Conservation (phyloP, 1,284 basidiomycete genomes). For the Apiotrichum montevideense region DNA sequence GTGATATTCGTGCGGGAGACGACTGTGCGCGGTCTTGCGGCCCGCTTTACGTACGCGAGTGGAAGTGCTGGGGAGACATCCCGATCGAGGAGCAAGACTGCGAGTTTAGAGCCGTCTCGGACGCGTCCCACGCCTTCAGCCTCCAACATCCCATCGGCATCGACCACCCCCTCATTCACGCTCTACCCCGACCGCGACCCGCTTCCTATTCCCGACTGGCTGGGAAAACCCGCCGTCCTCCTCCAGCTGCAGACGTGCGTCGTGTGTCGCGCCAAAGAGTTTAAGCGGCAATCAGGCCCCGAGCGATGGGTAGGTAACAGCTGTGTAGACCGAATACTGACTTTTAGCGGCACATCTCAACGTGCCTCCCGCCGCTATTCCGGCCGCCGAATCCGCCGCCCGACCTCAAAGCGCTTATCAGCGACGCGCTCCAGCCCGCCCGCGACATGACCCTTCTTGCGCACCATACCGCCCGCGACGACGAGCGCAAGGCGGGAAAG, state of each 20-base stretch:
- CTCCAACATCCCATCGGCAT: not conserved
- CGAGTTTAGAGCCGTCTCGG: too few relatives aligned
- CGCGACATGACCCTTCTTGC: conserved; percentile 10
- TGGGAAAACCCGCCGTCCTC: conserved; percentile 27
- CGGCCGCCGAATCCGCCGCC: conserved; percentile 36
- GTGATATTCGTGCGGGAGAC: conserved; percentile 15
- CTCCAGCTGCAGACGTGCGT: conserved; percentile 23
- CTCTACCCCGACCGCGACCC: not conserved
- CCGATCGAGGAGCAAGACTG: too few relatives aligned
- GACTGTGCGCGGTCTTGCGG: not conserved
- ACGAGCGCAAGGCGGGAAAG: not conserved
- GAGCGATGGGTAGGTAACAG: conserved; percentile 35
- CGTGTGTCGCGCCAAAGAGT: conserved; percentile 28
- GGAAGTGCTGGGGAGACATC: not conserved
- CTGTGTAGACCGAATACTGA: not conserved
- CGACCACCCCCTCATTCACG: not conserved
- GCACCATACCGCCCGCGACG: conserved; percentile 1
- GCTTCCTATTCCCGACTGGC: conserved; percentile 29
- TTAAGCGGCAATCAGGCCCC: conserved; percentile 32
- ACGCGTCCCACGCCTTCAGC: not conserved
- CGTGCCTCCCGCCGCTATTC: conserved; percentile 34
- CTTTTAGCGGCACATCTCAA: conserved; percentile 34
- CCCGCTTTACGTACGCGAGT: conserved; percentile 13
- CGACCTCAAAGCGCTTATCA: conserved; percentile 29
- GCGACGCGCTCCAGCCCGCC: conserved; percentile 19